Conservation (phyloP, 345 rosid genomes). For the Lumnitzera racemosa region DNA sequence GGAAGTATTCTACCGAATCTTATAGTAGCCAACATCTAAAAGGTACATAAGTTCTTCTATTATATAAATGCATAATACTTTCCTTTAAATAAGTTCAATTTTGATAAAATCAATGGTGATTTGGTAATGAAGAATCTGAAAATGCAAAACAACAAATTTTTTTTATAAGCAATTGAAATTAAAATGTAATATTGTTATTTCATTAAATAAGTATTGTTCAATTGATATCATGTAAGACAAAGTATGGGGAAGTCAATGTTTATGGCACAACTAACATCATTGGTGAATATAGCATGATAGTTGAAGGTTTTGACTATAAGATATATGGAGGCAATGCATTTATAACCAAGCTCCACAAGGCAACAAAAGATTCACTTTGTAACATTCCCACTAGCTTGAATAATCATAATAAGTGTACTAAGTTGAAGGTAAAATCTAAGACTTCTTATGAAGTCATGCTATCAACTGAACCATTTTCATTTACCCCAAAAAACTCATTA, state of each 20-base stretch:
- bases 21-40: constrained; percentile 23
- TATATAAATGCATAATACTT: background rate
- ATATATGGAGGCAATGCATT: constrained; percentile 24
- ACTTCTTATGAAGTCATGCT: constrained; percentile 45
- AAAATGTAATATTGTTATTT: too few species aligned
- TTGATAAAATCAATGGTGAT: too few species aligned
- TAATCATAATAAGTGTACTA: constrained; percentile 34
- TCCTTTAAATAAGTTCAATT: too few species aligned
- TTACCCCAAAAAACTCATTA: constrained; percentile 19
- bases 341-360: constrained; percentile 22
- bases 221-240: constrained; percentile 21
- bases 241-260: constrained; percentile 13
- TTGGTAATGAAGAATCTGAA: too few species aligned
- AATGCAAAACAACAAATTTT: too few species aligned
- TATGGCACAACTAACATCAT: constrained; percentile 36
- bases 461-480: constrained; percentile 22
- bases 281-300: constrained; percentile 28
- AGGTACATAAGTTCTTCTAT: constrained; percentile 10
- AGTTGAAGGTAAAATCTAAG: constrained; percentile 52
- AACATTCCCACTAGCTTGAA: constrained; percentile 23
- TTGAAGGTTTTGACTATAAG: constrained; percentile 15
- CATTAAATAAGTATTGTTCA: constrained; percentile 13
- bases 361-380: constrained; percentile 19
- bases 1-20: constrained; percentile 12
- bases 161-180: too few species aligned